Percentiles rank a stretch among this genome's conserved stretches.
Conservation (phyloP, 768 basidiomycete species). For the Fibroporia radiculosa region DNA sequence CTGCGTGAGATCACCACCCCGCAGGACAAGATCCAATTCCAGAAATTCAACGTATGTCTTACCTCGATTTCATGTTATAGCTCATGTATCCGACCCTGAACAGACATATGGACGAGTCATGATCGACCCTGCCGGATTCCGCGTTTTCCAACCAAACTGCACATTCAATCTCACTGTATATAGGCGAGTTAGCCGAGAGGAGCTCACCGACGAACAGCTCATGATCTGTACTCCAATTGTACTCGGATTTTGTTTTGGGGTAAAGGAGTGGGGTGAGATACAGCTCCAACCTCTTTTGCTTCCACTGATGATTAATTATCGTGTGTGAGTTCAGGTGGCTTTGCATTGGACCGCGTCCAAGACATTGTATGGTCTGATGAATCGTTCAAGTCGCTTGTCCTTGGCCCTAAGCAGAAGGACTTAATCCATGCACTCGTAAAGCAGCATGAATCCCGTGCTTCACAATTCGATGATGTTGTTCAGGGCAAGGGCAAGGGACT, state of each 20-base stretch:
- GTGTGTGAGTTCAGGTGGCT: constrained; percentile 46
- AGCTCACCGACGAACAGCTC: not conserved
- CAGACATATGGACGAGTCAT: constrained; percentile 55
- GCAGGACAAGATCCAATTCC: not conserved
- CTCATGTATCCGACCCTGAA: not conserved
- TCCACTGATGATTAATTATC: constrained; percentile 34
- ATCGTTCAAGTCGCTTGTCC: constrained; percentile 24
- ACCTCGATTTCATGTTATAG: not conserved
- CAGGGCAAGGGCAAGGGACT: constrained; percentile 29
- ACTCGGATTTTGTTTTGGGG: not conserved
- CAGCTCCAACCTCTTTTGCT: constrained; percentile 53
- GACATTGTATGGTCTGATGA: constrained; percentile 36
- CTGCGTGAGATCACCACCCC: constrained; percentile 20
- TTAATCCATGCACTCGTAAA: constrained; percentile 25
- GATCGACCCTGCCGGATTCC: constrained; percentile 42
- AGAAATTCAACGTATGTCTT: not conserved
- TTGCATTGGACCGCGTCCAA: constrained; percentile 46
- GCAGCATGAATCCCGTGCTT: constrained; percentile 16
- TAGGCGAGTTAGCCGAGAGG: not conserved
- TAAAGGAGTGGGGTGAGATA: constrained; percentile 19
- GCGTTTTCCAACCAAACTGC: not conserved
- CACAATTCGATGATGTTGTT: constrained; percentile 26
- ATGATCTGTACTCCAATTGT: not conserved
- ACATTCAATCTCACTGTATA: not conserved
- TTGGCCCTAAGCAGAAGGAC: constrained; percentile 22